Evolutionary conservation across 768 basidiomycete genomes (phyloP).

Genomic region (Russula compacta): DNA sequence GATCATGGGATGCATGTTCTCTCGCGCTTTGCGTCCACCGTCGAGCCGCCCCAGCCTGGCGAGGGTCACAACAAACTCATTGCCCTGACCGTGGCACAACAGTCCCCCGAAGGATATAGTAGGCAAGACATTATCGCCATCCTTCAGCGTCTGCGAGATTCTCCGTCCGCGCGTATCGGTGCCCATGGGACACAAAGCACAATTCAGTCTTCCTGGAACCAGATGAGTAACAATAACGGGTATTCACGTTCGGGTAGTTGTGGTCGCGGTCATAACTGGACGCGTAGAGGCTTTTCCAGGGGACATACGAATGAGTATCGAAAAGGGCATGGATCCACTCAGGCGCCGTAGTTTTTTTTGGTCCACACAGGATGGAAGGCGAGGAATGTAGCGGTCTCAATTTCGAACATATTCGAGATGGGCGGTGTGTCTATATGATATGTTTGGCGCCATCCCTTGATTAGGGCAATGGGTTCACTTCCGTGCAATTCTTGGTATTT

Average conservation of each 20-base stretch:
- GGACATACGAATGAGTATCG: neutral
- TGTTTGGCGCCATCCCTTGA: conserved; percentile 7
- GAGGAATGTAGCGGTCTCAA: conserved; percentile 2
- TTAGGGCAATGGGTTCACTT: conserved; percentile 2
- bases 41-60: conserved; percentile 40
- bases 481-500: conserved; percentile 6
- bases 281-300: neutral
- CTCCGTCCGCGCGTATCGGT: conserved; percentile 21
- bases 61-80: conserved; percentile 64
- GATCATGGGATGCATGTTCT: conserved; percentile 54
- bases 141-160: conserved; percentile 41
- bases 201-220: conserved; percentile 2
- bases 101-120: conserved; percentile 39
- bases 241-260: neutral
- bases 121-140: conserved; percentile 43
- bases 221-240: neutral
- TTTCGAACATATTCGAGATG: neutral
- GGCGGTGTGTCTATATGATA: neutral
- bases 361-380: neutral
- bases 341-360: neutral
- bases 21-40: conserved; percentile 54
- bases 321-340: neutral
- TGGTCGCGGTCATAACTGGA: neutral
- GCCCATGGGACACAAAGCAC: conserved; percentile 2
- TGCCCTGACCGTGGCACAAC: conserved; percentile 30